A percentile compares a stretch with the other conserved stretches of the same genome.
Conservation (phyloP, 2,329 filamentous ascomycete genomes). For the Aspergillus puulaauensis region DNA sequence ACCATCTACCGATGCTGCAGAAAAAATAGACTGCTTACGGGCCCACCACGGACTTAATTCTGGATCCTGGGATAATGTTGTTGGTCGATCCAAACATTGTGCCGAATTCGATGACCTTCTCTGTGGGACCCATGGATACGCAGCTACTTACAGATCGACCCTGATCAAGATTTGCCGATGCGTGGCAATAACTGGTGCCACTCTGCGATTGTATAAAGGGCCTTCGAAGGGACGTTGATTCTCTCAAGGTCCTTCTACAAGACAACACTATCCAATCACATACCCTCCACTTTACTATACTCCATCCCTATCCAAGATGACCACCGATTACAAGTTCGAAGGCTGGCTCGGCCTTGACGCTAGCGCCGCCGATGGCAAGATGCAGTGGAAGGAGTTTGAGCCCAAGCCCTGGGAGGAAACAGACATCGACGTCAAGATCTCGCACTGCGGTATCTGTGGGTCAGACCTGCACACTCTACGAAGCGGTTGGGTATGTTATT, state of each 20-base stretch:
- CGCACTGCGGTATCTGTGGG: slow-evolving; percentile 66
- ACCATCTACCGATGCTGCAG: too few relatives aligned
- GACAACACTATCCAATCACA: not conserved
- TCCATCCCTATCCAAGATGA: not conserved
- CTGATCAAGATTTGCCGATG: not conserved
- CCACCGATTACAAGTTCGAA: slow-evolving; percentile 51
- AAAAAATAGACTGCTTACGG: not conserved
- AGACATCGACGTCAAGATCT: slow-evolving; percentile 64
- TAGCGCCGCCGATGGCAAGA: slow-evolving; percentile 52
- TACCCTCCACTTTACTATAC: not conserved
- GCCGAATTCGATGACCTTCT: slow-evolving; percentile 1
- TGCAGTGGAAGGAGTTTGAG: slow-evolving; percentile 57
- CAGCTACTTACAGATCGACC: not conserved
- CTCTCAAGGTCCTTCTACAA: not conserved
- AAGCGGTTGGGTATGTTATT: slow-evolving; percentile 44
- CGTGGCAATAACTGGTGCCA: not conserved
- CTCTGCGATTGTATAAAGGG: not conserved
- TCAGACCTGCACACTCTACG: slow-evolving; percentile 59
- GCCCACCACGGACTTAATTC: not conserved
- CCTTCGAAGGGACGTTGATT: not conserved
- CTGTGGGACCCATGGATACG: not conserved
- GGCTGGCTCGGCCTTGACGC: slow-evolving; percentile 58
- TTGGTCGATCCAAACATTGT: not conserved
- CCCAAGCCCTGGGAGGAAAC: slow-evolving; percentile 66
- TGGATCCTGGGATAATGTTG: not conserved